Percentiles rank a stretch among this genome's conserved stretches.
phyloP scores from a whole-genome alignment of 2,329 filamentous ascomycete species.

The Neurospora crassa region DNA sequence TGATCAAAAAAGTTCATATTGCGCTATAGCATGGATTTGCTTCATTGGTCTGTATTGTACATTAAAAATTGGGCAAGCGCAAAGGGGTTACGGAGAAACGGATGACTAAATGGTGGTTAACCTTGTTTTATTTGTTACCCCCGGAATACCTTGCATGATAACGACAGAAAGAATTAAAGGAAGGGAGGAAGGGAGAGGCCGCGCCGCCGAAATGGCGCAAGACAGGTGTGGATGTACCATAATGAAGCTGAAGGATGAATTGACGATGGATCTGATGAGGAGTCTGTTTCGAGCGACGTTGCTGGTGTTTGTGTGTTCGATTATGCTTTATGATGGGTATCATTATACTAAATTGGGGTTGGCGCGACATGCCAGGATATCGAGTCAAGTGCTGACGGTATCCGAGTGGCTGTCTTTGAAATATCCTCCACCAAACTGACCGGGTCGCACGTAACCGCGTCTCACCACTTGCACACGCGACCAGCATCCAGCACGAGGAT shows the following conservation, averaged over 20 bases:
- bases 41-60: conserved; percentile 5
- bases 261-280: neutral
- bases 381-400: neutral
- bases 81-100: neutral
- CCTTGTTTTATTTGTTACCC: neutral
- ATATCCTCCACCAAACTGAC: neutral
- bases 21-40: conserved; percentile 9
- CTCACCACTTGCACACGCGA: neutral
- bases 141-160: neutral
- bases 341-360: neutral
- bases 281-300: neutral
- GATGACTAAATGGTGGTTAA: neutral
- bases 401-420: neutral
- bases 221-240: neutral
- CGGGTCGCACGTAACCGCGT: neutral
- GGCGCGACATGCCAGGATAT: neutral
- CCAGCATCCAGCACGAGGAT: neutral
- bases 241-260: neutral
- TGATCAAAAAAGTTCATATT: conserved; percentile 8
- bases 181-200: neutral
- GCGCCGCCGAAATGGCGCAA: neutral
- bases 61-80: conserved; percentile 2
- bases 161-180: neutral
- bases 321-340: neutral
- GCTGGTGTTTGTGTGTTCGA: neutral